Conservation (phyloP, 345 rosid species). For the Clausena lansium region DNA sequence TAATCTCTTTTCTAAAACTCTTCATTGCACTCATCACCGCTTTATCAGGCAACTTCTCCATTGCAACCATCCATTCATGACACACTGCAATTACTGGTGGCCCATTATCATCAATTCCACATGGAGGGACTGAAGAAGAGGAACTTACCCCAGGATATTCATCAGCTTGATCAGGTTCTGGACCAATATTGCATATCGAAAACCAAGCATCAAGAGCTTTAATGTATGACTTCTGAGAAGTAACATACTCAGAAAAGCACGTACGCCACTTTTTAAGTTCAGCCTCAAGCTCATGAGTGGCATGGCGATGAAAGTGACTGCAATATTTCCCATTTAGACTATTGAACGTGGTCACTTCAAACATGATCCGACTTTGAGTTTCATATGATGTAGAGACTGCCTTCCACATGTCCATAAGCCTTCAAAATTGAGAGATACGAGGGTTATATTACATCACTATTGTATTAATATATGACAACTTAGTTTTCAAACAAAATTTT, state of each 20-base stretch:
- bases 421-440: conserved; percentile 15
- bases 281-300: conserved; percentile 41
- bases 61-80: conserved; percentile 34
- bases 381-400: conserved; percentile 36
- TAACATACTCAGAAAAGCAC: conserved; percentile 29
- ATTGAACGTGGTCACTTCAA: conserved; percentile 34
- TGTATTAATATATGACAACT: no score
- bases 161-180: conserved; percentile 22
- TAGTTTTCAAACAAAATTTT: not conserved
- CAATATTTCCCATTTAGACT: conserved; percentile 25
- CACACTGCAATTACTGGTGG: conserved; percentile 34
- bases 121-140: conserved; percentile 7
- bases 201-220: conserved; percentile 46
- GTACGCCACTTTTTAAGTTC: conserved; percentile 38
- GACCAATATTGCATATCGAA: conserved; percentile 27
- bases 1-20: conserved; percentile 29
- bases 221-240: conserved; percentile 41
- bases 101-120: not conserved
- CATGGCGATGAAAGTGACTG: conserved; percentile 35
- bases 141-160: not conserved
- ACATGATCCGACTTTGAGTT: conserved; percentile 36
- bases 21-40: conserved; percentile 32
- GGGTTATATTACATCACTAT: not conserved
- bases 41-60: conserved; percentile 36
- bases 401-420: conserved; percentile 42